Evolutionary conservation across 768 basidiomycete genomes (phyloP).

Genomic region (Boletus vinaceobasis): DNA sequence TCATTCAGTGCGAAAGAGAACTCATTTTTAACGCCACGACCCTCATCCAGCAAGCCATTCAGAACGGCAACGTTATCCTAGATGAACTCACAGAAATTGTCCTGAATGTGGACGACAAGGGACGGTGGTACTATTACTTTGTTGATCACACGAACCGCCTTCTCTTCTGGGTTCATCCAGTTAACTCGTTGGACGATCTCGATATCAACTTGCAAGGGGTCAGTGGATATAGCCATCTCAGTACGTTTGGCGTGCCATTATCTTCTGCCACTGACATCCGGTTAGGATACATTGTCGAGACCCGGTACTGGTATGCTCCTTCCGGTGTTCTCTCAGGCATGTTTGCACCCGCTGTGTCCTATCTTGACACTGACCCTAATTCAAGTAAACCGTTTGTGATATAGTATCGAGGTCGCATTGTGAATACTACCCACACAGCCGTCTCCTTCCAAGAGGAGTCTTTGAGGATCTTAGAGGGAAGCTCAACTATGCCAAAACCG

Average conservation of each 20-base stretch:
- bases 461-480: slow-evolving; percentile 13
- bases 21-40: slow-evolving; percentile 1
- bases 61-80: not conserved
- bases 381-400: not conserved
- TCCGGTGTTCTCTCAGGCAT: not conserved
- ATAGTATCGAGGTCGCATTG: slow-evolving; percentile 12
- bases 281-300: slow-evolving; percentile 11
- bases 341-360: not conserved
- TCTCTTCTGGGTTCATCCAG: slow-evolving; percentile 14
- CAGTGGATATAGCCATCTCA: slow-evolving; percentile 7
- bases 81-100: slow-evolving; percentile 13
- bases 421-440: slow-evolving; percentile 12
- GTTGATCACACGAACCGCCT: slow-evolving; percentile 15
- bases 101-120: slow-evolving; percentile 2
- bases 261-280: not conserved
- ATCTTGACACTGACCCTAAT: not conserved
- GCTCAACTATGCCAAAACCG: slow-evolving; percentile 7
- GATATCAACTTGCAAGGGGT: slow-evolving; percentile 5
- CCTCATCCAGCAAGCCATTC: slow-evolving; percentile 7
- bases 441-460: not conserved
- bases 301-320: slow-evolving; percentile 13
- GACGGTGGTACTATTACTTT: slow-evolving; percentile 14
- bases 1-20: not conserved
- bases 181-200: not conserved
- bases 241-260: not conserved